These are phyloP conservation scores for Hypoxylon fragiforme DNA, from an alignment of 495 filamentous ascomycete species.

Conservation along the genomic window DNA sequence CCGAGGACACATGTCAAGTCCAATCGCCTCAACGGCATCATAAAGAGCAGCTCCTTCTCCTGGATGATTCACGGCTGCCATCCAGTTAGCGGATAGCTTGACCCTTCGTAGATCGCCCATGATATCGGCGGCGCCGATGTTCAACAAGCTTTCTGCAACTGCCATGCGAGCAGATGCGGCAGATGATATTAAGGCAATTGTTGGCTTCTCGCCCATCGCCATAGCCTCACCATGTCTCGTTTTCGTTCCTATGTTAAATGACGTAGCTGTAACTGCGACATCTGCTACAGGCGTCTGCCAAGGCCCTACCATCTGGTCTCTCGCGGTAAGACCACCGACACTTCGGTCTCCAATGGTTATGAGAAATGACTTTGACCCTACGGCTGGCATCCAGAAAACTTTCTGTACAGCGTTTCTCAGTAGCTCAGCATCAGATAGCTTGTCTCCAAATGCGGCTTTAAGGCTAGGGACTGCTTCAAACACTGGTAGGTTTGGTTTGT, in stretches of 20 bases:
- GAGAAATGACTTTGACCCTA: conserved; percentile 94
- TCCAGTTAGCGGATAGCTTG: conserved; percentile 96
- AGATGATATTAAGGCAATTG: conserved; percentile 84
- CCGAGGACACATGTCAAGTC: conserved; percentile 79
- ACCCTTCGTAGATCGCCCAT: conserved; percentile 75
- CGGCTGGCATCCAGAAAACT: conserved; percentile 81
- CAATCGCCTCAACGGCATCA: conserved; percentile 91
- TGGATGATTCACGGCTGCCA: conserved; percentile 90
- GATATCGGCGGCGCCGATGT: conserved; percentile 84
- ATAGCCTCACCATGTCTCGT: conserved; percentile 88
- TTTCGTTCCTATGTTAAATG: conserved; percentile 63
- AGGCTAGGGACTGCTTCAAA: conserved; percentile 66
- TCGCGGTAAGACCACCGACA: conserved; percentile 83
- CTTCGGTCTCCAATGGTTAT: conserved; percentile 95
- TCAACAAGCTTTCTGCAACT: conserved; percentile 91
- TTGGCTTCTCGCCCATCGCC: conserved; percentile 95
- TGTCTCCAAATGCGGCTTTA: conserved; percentile 51
- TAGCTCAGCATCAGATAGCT: conserved; percentile 60
- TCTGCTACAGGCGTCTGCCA: conserved; percentile 97
- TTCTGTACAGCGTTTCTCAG: conserved; percentile 74
- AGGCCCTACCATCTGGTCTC: conserved; percentile 94
- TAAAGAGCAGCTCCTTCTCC: conserved; percentile 95
- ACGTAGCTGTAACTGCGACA: conserved; percentile 86
- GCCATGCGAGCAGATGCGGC: conserved; percentile 96
- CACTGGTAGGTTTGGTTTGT: conserved; percentile 65